Evolutionary conservation across 2,329 filamentous ascomycete genomes (phyloP), one percentile per base, ranked within the genome.

Genomic region (Aspergillus ochraceus): DNA sequence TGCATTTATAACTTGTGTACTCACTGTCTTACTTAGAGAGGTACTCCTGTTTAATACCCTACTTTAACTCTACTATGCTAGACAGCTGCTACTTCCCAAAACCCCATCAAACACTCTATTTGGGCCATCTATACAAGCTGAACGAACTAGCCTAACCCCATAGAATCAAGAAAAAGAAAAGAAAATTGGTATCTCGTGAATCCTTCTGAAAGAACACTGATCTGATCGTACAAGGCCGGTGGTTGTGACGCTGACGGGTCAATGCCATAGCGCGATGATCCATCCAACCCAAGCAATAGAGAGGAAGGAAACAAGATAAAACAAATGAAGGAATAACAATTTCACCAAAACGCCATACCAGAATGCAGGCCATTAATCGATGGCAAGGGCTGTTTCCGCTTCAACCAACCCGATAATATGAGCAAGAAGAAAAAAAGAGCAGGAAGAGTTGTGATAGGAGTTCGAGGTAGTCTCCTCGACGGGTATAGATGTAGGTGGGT

Each of bases 261-360:
- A 42, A 42, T n/a, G 36, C n/a, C 36, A n/a, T 5, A 8, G 26
- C 26, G 36, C 36, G 36, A 42, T 17, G 17, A 42, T n/a, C 36
- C 8, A n/a, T n/a, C 36, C 36, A n/a, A 42, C 14, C 36, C 19
- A 49, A 17, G 53, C 19, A 6, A 10, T 14, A 29, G 53, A 52
- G 42, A 49, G 47, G 26, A 22, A 53, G 22, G 12, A 20, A 54
- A 54, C n/a, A 26, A 29, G 24, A 29, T 1, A 51, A 52, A 51
- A 46, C 1, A 49, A 36, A 22, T 39, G 49, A 54, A 50, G 8
- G 8, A 9, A 8, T 3, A 29, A 29, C 26, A 29, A 29, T 29
- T 29, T 29, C 26, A 52, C 20, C 20, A 20, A 30, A 39, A 57
- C 54, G 54, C 54, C 54, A 57, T 45, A 30, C 54, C 17, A 36